A percentile compares a stretch with the other conserved stretches of the same genome.
Evolutionary conservation across 192 early-diverging fungal genomes (phyloP).

Genomic region (Cladochytrium replicatum): DNA sequence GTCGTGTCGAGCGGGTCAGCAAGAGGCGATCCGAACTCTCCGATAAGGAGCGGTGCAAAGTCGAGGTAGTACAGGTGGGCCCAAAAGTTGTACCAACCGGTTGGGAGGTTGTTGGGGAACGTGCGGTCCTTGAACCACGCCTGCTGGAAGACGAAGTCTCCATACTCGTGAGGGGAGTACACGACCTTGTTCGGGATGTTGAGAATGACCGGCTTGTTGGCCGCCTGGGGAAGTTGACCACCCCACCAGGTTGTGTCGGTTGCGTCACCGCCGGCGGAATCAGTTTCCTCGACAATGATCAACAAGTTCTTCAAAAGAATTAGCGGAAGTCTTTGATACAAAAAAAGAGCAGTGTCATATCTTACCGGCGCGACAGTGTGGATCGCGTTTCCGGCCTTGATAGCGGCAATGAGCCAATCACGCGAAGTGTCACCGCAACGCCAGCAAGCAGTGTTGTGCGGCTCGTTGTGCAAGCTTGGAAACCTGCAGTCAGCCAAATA

Average conservation of each 20-base stretch:
- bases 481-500: no score
- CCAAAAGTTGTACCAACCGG: conserved; percentile 20
- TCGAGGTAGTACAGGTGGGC: conserved; percentile 13
- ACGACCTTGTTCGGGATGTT: conserved; percentile 20
- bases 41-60: conserved; percentile 17
- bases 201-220: conserved; percentile 8
- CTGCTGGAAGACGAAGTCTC: conserved; percentile 6
- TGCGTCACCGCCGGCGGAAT: conserved; percentile 13
- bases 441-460: conserved; percentile 18
- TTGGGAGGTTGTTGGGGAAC: conserved; percentile 20
- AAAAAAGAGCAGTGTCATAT: no score
- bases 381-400: conserved; percentile 15
- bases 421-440: conserved; percentile 11
- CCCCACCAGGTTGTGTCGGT: conserved; percentile 24
- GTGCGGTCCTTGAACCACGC: conserved; percentile 22
- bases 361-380: conserved; percentile 9
- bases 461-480: conserved; percentile 20
- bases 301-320: no score
- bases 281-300: conserved; percentile 19
- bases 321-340: no score
- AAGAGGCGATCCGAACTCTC: conserved; percentile 22
- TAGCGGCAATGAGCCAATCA: conserved; percentile 15
- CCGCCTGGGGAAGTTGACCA: conserved; percentile 8
- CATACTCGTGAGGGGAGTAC: conserved; percentile 13
- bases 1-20: conserved; percentile 10